phyloP scores from a whole-genome alignment of 192 early-diverging fungal genomes.

The Geranomyces michiganensis region DNA sequence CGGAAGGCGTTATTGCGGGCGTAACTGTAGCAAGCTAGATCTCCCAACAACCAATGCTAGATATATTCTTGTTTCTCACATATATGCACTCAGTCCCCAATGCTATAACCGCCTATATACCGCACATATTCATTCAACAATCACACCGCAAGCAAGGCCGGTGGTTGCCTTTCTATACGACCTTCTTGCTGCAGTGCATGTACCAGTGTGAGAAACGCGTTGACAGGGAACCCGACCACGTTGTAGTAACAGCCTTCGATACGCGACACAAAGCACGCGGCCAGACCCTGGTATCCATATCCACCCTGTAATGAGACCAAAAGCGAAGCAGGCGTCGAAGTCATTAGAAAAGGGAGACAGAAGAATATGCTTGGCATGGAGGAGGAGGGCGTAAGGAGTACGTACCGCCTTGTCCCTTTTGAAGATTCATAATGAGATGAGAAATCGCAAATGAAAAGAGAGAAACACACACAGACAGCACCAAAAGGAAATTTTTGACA shows the following conservation, averaged over 20 bases:
- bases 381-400: neutral
- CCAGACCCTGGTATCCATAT: constrained; percentile 84
- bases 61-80: no score
- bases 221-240: constrained; percentile 53
- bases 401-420: constrained; percentile 17
- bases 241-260: constrained; percentile 88
- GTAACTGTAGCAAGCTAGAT: no score
- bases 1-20: no score
- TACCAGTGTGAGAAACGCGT: neutral
- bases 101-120: no score
- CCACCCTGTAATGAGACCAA: constrained; percentile 53
- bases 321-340: no score
- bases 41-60: no score
- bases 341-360: constrained; percentile 24
- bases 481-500: no score
- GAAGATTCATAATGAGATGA: neutral
- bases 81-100: no score
- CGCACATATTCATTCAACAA: no score
- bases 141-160: no score
- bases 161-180: neutral
- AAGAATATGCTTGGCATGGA: neutral
- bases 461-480: neutral
- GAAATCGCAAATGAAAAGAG: neutral
- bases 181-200: neutral
- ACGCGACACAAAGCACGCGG: constrained; percentile 67